Evolutionary conservation across 352 stramenopile species (phyloP).

Genomic region (Phytophthora kernoviae): DNA sequence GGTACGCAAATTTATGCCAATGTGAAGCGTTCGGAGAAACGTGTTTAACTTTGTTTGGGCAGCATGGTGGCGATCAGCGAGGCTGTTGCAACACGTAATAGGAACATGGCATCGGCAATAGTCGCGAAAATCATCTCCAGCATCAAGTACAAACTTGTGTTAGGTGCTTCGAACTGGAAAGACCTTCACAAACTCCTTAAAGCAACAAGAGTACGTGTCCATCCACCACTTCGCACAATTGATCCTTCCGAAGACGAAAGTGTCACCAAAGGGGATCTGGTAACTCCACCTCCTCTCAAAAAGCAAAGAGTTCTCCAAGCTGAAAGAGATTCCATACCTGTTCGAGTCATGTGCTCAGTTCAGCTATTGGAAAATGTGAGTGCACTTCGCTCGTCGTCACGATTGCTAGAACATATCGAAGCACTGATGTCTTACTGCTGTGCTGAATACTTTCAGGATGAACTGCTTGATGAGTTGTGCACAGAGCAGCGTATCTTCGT

Average conservation of each 20-base stretch:
- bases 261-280: conserved; percentile 6
- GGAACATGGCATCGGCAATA: conserved; percentile 18
- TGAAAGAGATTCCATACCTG: conserved; percentile 21
- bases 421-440: conserved; percentile 1
- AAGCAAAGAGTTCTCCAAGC: conserved; percentile 22
- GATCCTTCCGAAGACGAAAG: not conserved
- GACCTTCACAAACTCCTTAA: conserved; percentile 37
- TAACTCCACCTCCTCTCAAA: conserved; percentile 20
- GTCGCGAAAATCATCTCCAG: conserved; percentile 30
- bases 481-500: conserved; percentile 59
- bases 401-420: conserved; percentile 1
- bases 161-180: conserved; percentile 47
- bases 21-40: conserved; percentile 1
- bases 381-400: not conserved
- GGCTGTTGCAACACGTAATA: conserved; percentile 8
- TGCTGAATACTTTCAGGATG: conserved; percentile 42
- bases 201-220: not conserved
- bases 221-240: not conserved
- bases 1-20: conserved; percentile 30
- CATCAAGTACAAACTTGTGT: conserved; percentile 42
- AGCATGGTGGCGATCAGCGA: conserved; percentile 33
- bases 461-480: conserved; percentile 64
- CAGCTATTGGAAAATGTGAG: conserved; percentile 45
- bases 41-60: not conserved
- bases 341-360: conserved; percentile 53